phyloP scores from a whole-genome alignment of 805 yeast genomes.

The Peterozyma xylosa region DNA sequence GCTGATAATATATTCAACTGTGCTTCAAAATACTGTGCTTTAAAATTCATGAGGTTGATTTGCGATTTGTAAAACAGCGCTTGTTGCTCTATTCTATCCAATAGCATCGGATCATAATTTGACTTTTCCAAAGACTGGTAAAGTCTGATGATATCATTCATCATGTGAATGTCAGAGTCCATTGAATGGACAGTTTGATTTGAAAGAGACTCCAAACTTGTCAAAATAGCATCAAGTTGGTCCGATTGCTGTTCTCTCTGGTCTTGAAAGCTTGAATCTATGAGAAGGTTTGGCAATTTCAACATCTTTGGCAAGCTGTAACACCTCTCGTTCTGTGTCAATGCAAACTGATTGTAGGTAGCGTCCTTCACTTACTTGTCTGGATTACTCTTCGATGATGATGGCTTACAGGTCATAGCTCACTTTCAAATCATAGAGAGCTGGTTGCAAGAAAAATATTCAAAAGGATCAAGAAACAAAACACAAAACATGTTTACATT shows the following conservation, averaged over 20 bases:
- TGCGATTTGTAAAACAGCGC: constrained; percentile 1
- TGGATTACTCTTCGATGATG: no score
- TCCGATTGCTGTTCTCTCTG: not conserved
- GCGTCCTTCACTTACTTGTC: no score
- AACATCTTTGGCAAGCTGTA: no score
- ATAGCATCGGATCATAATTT: not conserved
- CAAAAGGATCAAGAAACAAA: no score
- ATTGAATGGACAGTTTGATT: constrained; percentile 5
- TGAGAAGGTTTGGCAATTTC: no score
- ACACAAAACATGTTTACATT: no score
- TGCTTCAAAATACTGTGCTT: constrained; percentile 26
- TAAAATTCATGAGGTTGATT: constrained; percentile 16
- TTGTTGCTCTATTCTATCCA: not conserved
- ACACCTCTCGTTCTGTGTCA: no score
- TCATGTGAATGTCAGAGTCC: constrained; percentile 6
- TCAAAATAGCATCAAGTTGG: not conserved
- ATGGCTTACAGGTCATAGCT: no score
- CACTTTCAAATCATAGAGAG: no score
- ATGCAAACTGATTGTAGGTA: no score
- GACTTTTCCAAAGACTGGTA: constrained; percentile 3
- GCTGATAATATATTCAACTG: constrained; percentile 22
- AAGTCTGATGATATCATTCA: constrained; percentile 5
- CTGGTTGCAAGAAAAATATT: no score
- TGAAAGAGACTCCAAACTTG: constrained; percentile 1
- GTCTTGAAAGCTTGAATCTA: no score